Conservation (phyloP, 805 yeast genomes). For the Teunomyces tritomae region DNA sequence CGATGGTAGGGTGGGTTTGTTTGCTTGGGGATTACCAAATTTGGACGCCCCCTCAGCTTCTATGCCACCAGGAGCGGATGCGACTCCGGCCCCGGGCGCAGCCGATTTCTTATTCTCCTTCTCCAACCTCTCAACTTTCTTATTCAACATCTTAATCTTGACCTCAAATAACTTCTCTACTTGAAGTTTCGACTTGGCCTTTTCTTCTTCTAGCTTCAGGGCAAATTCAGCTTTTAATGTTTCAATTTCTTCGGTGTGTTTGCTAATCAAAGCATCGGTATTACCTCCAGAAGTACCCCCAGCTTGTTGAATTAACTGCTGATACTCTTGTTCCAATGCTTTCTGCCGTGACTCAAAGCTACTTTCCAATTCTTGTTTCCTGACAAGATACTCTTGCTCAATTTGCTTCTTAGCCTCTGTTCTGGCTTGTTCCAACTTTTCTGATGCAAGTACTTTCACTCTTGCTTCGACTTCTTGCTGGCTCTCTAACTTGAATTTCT, state of each 20-base stretch:
- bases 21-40: constrained; percentile 1
- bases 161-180: constrained; percentile 59
- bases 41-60: neutral
- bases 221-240: constrained; percentile 18
- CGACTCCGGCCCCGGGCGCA: neutral
- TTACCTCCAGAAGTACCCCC: neutral
- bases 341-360: constrained; percentile 19
- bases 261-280: constrained; percentile 14
- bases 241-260: constrained; percentile 13
- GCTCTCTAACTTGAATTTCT: constrained; percentile 17
- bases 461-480: constrained; percentile 23
- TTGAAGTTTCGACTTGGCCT: constrained; percentile 45
- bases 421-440: neutral
- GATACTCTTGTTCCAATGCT: constrained; percentile 36
- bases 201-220: constrained; percentile 18
- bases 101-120: neutral
- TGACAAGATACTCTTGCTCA: neutral
- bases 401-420: neutral
- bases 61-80: neutral
- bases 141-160: constrained; percentile 52
- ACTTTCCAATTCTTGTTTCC: constrained; percentile 15
- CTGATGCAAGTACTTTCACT: constrained; percentile 6
- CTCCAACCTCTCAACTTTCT: constrained; percentile 52
- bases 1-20: neutral
- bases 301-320: constrained; percentile 18